phyloP scores from a whole-genome alignment of 345 rosid genomes.

The Gossypium longicalyx region DNA sequence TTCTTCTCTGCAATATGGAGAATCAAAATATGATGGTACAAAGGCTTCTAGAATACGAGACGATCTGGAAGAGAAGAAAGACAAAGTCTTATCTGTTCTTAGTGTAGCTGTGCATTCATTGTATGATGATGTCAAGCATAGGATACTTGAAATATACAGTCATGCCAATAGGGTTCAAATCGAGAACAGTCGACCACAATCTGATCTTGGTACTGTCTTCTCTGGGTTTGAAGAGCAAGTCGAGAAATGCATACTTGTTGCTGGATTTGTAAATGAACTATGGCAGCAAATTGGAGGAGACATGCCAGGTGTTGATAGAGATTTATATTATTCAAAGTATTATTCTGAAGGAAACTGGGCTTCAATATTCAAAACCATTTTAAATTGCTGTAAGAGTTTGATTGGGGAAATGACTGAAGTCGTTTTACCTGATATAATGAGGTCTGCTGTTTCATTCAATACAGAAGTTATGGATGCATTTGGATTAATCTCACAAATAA shows the following conservation, averaged over 20 bases:
- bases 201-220: slow-evolving; percentile 42
- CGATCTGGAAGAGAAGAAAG: slow-evolving; percentile 53
- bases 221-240: slow-evolving; percentile 69
- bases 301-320: slow-evolving; percentile 23
- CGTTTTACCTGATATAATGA: slow-evolving; percentile 60
- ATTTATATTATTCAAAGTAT: slow-evolving; percentile 27
- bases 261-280: slow-evolving; percentile 56
- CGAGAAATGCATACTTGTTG: slow-evolving; percentile 63
- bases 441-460: slow-evolving; percentile 57
- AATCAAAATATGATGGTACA: slow-evolving; percentile 27
- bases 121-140: slow-evolving; percentile 53
- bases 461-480: slow-evolving; percentile 82
- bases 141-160: slow-evolving; percentile 40
- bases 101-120: slow-evolving; percentile 50
- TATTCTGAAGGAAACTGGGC: slow-evolving; percentile 53
- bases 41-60: slow-evolving; percentile 32
- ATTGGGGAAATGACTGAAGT: slow-evolving; percentile 62
- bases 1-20: slow-evolving; percentile 30
- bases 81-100: slow-evolving; percentile 49
- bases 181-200: slow-evolving; percentile 27
- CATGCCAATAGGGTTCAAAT: slow-evolving; percentile 34
- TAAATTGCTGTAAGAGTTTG: slow-evolving; percentile 54
- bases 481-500: slow-evolving; percentile 70
- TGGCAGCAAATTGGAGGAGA: slow-evolving; percentile 41
- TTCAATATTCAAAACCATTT: slow-evolving; percentile 47